Evolutionary conservation across 2,329 filamentous ascomycete genomes (phyloP), one percentile per base, ranked within the genome.

Genomic region (Sclerotinia trifoliorum): DNA sequence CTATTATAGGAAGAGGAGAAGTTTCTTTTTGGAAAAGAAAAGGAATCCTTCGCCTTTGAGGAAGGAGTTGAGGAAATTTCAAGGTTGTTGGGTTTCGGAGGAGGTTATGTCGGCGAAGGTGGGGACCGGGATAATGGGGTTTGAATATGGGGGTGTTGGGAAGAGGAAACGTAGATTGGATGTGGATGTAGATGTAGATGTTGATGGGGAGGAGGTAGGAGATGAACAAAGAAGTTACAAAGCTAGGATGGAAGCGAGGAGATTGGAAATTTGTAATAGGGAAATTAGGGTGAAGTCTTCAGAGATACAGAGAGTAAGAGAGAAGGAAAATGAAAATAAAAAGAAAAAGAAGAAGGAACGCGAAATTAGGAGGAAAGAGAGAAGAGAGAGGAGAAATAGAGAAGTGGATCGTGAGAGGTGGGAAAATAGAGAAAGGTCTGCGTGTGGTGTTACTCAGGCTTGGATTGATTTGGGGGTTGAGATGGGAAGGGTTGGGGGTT

Each of bases 381-480:
- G 7, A 26, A 42, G 21, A 10, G 29, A 62, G 44, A 49, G 7
- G 5, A 11, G 10, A 5, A 24, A 49, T 35, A n/a, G 32, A 8
- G 19, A 35, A 29, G 17, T 17, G 17, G 44, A 61, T 24, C 26
- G 3, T 10, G 44, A 5, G 44, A 26, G 5, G 2, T 61, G 58
- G 58, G 42, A 49, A 19, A 19, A 35, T 17, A 61, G 58, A 8
- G 58, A 49, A 44, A 61, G 58, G 5, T 49, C 58, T 10, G 6
- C 17, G 19, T 61, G 58, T 49, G 13, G 44, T n/a, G 21, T 61
- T 24, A 61, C 58, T 5, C 58, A 61, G 7, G 29, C 44, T 13
- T 61, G 58, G 58, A 35, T 61, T 19, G 58, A 61, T 61, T 15
- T 61, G 26, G 58, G 58, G 8, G 19, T 21, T 32, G 58, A 61